phyloP scores from a whole-genome alignment of 352 stramenopile species.

The Elongisporangium undulatum region DNA sequence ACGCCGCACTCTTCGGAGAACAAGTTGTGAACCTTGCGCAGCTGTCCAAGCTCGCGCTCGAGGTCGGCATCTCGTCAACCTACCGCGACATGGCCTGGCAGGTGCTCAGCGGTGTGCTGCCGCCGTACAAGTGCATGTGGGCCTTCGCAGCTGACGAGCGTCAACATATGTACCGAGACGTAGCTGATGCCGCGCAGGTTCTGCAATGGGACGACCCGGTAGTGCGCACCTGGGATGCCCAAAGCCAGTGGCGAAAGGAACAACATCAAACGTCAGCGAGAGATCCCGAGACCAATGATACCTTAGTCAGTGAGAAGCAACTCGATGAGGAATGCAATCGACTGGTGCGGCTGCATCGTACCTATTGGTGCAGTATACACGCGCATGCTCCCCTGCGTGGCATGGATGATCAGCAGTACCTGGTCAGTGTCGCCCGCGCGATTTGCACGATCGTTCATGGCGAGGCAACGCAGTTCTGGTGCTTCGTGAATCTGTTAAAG shows the following conservation, averaged over 20 bases:
- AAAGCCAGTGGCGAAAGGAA: not conserved
- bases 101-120: constrained; percentile 48
- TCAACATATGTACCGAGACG: constrained; percentile 58
- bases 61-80: constrained; percentile 57
- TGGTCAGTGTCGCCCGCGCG: constrained; percentile 25
- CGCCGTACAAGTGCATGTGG: constrained; percentile 57
- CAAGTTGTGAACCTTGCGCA: constrained; percentile 53
- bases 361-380: constrained; percentile 38
- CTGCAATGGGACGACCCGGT: constrained; percentile 19
- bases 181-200: constrained; percentile 42
- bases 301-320: constrained; percentile 3
- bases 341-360: constrained; percentile 37
- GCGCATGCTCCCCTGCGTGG: constrained; percentile 18
- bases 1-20: constrained; percentile 58
- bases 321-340: not conserved
- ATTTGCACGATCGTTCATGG: constrained; percentile 35
- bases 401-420: constrained; percentile 36
- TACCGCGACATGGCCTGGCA: constrained; percentile 59
- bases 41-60: constrained; percentile 66
- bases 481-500: constrained; percentile 51
- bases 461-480: constrained; percentile 67
- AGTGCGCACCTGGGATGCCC: not conserved
- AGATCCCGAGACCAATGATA: not conserved
- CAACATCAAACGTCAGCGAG: not conserved
- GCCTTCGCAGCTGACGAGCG: constrained; percentile 47